Evolutionary conservation across 208 protist species (phyloP), one percentile per base, ranked within the genome.

Genomic region (Trypanosoma lewisi): DNA sequence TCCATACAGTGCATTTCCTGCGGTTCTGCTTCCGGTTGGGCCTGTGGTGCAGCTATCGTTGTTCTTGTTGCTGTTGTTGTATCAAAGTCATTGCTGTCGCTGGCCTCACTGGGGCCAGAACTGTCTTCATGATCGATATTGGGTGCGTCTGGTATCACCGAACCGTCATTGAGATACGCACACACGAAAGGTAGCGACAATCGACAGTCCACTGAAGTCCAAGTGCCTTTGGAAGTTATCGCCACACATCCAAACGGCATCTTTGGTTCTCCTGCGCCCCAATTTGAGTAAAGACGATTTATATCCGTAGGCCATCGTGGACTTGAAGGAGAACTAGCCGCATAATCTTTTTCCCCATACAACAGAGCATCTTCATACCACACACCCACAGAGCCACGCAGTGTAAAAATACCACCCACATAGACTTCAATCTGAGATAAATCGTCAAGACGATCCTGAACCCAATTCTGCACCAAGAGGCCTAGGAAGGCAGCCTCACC

Each of bases 121-220:
- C 19, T 8, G 21, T 23, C 9, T 33, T 28, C 21, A 6, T 34
- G 44, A 2, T 8, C 21, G 11, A 17, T n/a, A 9, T 16, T 56
- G 12, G 56, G 27, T 7, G n/a, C 27, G 7, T 54, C 30, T 19
- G 67, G 42, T 21, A 66, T 78, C 19, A 61, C 59, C 19, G 73
- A 76, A 44, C 83, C 83, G 67, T 90, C 83, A 65, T 90, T 90
- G 25, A 80, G 37, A 72, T 87, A 91, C 0, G 78, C 68, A 67
- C 85, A 88, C 4, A 92, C 54, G 55, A 83, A 92, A 3, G 85
- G 79, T 59, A 81, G 67, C 6, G 69, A 71, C 44, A 63, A 30
- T 36, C 79, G 73, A 34, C 77, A 85, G 64, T 81, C 77, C 31
- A 67, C 63, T 16, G 73, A 70, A 17, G 74, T 53, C 81, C 85